A percentile compares a stretch with the other conserved stretches of the same genome.
Conservation (phyloP, 805 yeast species). For the Hyphopichia homilentoma region DNA sequence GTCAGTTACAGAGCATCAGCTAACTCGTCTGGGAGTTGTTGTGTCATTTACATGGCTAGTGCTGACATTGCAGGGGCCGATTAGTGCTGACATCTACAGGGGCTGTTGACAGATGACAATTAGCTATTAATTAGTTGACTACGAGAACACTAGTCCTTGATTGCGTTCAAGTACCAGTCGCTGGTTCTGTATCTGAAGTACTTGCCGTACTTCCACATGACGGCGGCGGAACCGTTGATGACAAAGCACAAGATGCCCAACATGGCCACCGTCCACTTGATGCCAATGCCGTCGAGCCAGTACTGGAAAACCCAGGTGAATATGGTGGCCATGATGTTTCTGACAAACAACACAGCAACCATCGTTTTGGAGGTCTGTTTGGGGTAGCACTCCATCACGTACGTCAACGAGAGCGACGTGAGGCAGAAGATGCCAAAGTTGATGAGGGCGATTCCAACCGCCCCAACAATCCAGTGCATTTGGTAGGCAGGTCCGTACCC, state of each 20-base stretch:
- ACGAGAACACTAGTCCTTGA: neutral
- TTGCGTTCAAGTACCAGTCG: neutral
- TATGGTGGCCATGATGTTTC: constrained; percentile 3
- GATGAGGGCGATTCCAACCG: constrained; percentile 4
- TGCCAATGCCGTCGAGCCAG: constrained; percentile 4
- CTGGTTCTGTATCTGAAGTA: neutral
- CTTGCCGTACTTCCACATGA: neutral
- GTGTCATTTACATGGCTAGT: no score
- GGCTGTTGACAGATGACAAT: no score
- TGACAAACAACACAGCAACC: constrained; percentile 5
- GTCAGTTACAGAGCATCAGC: no score
- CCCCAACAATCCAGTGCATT: constrained; percentile 4
- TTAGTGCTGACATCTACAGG: no score
- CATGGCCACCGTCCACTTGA: constrained; percentile 2
- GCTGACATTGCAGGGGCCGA: no score
- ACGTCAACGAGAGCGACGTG: constrained; percentile 1
- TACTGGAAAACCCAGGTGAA: constrained; percentile 5
- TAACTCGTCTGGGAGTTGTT: no score
- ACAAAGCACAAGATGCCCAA: constrained; percentile 6
- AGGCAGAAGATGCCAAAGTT: neutral
- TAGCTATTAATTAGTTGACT: no score
- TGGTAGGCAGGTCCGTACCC: neutral
- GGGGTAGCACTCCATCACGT: constrained; percentile 7
- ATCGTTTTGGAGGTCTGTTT: constrained; percentile 2
- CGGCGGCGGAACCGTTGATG: neutral